These are phyloP conservation scores for Amborella trichopoda DNA, from an alignment of 164 flowering plant species.

Conservation along the genomic window DNA sequence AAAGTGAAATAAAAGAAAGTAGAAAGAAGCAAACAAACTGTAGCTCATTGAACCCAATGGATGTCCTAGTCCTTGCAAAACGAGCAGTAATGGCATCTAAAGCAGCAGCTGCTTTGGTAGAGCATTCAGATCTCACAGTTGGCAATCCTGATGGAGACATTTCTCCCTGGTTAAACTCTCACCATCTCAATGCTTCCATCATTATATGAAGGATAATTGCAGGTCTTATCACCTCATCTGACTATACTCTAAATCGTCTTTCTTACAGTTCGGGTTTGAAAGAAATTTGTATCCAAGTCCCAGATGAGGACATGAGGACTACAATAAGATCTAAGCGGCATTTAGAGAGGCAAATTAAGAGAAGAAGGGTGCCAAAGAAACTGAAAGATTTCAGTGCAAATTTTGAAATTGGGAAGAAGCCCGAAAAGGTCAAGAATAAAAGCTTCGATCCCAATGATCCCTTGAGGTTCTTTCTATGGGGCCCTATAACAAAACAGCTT, in stretches of 20 bases:
- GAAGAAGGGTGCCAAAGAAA: conserved; percentile 27
- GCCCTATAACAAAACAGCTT: conserved; percentile 56
- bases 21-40: neutral
- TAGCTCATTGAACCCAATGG: conserved; percentile 6
- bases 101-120: conserved; percentile 45
- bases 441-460: conserved; percentile 52
- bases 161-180: conserved; percentile 24
- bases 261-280: conserved; percentile 16
- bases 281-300: conserved; percentile 11
- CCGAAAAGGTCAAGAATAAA: conserved; percentile 20
- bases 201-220: neutral
- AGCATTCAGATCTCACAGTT: conserved; percentile 16
- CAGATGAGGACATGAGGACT: conserved; percentile 17
- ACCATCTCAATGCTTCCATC: neutral
- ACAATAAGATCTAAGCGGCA: conserved; percentile 59
- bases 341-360: conserved; percentile 49
- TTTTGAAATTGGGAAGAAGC: conserved; percentile 12
- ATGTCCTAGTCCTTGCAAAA: conserved; percentile 53
- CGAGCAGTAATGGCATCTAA: conserved; percentile 65
- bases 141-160: conserved; percentile 19
- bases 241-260: neutral
- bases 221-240: neutral
- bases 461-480: conserved; percentile 44
- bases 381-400: conserved; percentile 15
- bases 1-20: conserved; percentile 15